These are phyloP conservation scores for Stellera chamaejasme DNA, from an alignment of 345 rosid genomes.

Conservation along the genomic window DNA sequence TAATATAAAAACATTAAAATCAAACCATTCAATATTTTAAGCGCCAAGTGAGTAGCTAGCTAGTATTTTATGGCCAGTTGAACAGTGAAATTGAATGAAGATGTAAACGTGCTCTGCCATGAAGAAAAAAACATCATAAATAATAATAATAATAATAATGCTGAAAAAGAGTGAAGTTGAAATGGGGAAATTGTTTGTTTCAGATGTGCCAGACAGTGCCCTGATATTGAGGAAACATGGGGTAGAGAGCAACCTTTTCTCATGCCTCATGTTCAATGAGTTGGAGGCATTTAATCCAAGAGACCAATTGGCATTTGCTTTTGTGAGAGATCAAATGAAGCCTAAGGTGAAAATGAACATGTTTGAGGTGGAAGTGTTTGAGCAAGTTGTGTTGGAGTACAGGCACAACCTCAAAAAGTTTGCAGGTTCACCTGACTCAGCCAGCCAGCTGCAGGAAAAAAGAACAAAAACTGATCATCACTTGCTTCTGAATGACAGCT, in stretches of 20 bases:
- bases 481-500: conserved; percentile 22
- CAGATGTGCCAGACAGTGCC: conserved; percentile 87
- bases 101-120: too few relatives aligned
- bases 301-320: conserved; percentile 79
- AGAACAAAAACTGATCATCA: conserved; percentile 14
- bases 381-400: conserved; percentile 58
- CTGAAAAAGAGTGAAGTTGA: too few relatives aligned
- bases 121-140: too few relatives aligned
- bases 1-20: too few relatives aligned
- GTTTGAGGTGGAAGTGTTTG: conserved; percentile 74
- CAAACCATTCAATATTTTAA: too few relatives aligned
- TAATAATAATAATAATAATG: too few relatives aligned
- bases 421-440: conserved; percentile 7
- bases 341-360: conserved; percentile 60
- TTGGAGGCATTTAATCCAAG: conserved; percentile 76
- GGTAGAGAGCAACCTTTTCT: conserved; percentile 50
- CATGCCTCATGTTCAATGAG: conserved; percentile 80
- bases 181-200: neutral
- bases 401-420: conserved; percentile 51
- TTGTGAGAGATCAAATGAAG: conserved; percentile 50
- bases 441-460: conserved; percentile 9
- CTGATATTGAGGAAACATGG: conserved; percentile 65
- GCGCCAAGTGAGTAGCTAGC: too few relatives aligned
- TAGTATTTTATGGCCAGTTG: too few relatives aligned
- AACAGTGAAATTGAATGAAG: too few relatives aligned